These are phyloP conservation scores for Halophytophthora polymorphica DNA, from an alignment of 352 stramenopile species.

Conservation along the genomic window DNA sequence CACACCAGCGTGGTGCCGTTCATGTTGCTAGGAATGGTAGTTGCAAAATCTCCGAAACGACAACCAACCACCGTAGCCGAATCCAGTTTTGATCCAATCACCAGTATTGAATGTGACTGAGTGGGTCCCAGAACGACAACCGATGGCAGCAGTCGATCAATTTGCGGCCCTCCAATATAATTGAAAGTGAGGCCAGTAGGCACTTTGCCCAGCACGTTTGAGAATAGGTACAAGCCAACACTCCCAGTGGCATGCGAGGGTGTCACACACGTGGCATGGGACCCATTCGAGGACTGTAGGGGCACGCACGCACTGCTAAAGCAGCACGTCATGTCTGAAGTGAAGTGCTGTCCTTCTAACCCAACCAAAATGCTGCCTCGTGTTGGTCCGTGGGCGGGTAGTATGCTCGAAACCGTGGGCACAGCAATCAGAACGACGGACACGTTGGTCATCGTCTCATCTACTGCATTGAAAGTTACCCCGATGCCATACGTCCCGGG, in stretches of 20 bases:
- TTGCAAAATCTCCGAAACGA: conserved; percentile 21
- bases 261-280: conserved; percentile 19
- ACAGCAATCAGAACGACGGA: conserved; percentile 20
- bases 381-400: conserved; percentile 17
- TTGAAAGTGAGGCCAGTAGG: conserved; percentile 18
- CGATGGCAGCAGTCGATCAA: conserved; percentile 18
- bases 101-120: conserved; percentile 14
- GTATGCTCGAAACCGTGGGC: conserved; percentile 20
- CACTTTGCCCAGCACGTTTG: conserved; percentile 8
- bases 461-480: conserved; percentile 24
- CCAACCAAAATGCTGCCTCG: conserved; percentile 21
- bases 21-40: neutral
- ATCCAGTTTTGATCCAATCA: conserved; percentile 27
- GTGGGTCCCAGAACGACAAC: conserved; percentile 26
- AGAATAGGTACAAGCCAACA: conserved; percentile 15
- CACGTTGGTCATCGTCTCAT: conserved; percentile 7
- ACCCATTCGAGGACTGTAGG: conserved; percentile 13
- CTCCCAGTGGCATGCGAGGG: conserved; percentile 12
- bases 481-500: conserved; percentile 21
- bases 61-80: conserved; percentile 7
- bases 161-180: conserved; percentile 12
- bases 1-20: conserved; percentile 25
- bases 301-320: conserved; percentile 36
- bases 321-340: conserved; percentile 35
- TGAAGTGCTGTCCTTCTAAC: conserved; percentile 26